Evolutionary conservation across 257 asterid species (phyloP), one percentile per base, ranked within the genome.

Genomic region (Scutellaria barbata): DNA sequence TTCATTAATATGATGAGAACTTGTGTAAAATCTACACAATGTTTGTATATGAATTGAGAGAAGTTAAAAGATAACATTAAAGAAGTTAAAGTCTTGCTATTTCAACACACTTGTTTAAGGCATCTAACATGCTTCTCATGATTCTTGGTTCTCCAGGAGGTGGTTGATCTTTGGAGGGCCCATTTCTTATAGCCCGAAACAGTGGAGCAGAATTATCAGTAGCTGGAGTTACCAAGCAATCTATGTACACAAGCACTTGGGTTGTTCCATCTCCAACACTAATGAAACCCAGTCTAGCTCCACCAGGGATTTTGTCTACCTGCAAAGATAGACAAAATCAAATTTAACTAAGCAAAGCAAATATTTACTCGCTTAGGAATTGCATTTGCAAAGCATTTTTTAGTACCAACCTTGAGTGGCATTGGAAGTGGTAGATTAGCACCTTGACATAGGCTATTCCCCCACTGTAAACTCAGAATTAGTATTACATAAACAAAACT

Each of bases 381-480:
- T n/a, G n/a, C n/a, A n/a, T n/a, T n/a, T n/a, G n/a, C n/a, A n/a
- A n/a, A n/a, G n/a, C n/a, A n/a, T n/a, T n/a, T n/a, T n/a, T n/a
- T n/a, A n/a, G 6, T 4, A 80, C 81, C 47, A 68, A 93, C 98
- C 97, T 88, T 93, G 11, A 93, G 83, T 57, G 98, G 97, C 81
- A 85, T n/a, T 0, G 96, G 92, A 63, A 93, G 90, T 47, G 98
- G 98, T 82, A 93, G 55, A 75, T 83, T 87, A 63, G 98, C 93
- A 67, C 97, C 96, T 80, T 93, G 98, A 88, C 89, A 80, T 12
- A 93, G 85, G 73, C 97, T 93, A 86, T 90, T 93, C 5, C 94
- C 96, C 97, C 97, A 93, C 98, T 90, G 96, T 71, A 42, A 76
- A 66, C 7, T 22, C 43, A 37, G 6, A 57, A 54, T 51, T 39